A percentile compares a stretch with the other conserved stretches of the same genome.
Evolutionary conservation across 345 rosid genomes (phyloP).

Genomic region (Linum lewisii): DNA sequence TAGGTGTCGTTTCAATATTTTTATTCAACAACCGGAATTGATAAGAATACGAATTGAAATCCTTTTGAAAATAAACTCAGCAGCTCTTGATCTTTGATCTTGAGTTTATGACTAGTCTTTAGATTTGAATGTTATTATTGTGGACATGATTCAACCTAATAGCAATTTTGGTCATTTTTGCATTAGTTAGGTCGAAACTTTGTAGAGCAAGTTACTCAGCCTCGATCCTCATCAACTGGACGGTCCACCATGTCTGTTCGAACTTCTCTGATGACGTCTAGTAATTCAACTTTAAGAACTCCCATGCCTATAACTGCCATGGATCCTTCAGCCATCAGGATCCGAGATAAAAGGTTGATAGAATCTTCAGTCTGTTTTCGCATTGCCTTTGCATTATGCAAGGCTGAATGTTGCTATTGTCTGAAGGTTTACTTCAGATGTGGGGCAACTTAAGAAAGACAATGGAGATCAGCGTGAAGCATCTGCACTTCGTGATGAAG

Average conservation of each 20-base stretch:
- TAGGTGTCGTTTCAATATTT: background rate
- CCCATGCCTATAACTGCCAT: conserved; percentile 45
- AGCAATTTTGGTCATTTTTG: conserved; percentile 20
- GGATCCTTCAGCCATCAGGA: conserved; percentile 35
- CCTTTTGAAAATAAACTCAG: background rate
- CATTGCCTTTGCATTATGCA: background rate
- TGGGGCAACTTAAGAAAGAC: conserved; percentile 47
- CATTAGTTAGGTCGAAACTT: conserved; percentile 79
- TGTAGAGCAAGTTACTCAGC: conserved; percentile 44
- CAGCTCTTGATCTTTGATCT: background rate
- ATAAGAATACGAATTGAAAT: background rate
- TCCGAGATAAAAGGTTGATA: conserved; percentile 37
- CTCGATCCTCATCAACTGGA: conserved; percentile 76
- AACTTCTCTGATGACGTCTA: conserved; percentile 24
- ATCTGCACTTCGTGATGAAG: conserved; percentile 97
- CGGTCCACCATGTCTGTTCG: conserved; percentile 28
- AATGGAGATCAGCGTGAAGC: conserved; percentile 76
- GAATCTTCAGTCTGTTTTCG: background rate
- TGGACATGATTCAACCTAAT: conserved; percentile 16
- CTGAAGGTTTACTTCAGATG: conserved; percentile 59
- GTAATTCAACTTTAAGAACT: conserved; percentile 46
- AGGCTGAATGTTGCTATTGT: background rate
- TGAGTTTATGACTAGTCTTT: background rate
- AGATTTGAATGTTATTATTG: too few species aligned
- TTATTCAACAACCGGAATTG: too few species aligned